These are phyloP conservation scores for Ustilago hordei DNA, from an alignment of 1,284 basidiomycete species.

Conservation along the genomic window DNA sequence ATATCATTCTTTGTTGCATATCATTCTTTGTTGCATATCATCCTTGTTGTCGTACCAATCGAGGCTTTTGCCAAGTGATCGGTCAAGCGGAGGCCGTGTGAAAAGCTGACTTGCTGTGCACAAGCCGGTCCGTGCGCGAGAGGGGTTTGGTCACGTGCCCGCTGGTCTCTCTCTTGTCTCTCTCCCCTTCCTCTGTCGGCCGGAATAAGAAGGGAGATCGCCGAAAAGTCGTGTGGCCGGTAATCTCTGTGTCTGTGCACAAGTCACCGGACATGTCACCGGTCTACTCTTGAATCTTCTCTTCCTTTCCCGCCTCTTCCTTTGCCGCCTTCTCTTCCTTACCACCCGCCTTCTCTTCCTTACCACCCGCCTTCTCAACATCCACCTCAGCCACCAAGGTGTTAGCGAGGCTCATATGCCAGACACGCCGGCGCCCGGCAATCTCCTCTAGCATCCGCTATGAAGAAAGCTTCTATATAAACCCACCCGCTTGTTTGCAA, in stretches of 20 bases:
- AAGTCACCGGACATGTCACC: conserved; percentile 39
- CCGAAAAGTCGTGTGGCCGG: conserved; percentile 25
- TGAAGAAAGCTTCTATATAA: conserved; percentile 22
- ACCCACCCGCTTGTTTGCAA: conserved; percentile 5
- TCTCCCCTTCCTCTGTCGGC: neutral
- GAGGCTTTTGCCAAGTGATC: no score
- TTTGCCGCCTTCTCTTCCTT: no score
- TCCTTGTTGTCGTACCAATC: neutral
- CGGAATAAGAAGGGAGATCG: neutral
- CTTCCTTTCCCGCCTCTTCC: neutral
- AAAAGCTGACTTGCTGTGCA: no score
- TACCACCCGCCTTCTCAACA: conserved; percentile 2
- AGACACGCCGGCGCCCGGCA: conserved; percentile 22
- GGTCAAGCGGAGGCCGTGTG: no score
- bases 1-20: neutral
- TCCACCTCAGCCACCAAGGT: neutral
- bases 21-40: neutral
- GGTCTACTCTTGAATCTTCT: conserved; percentile 13
- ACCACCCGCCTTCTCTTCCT: neutral
- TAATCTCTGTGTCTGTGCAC: conserved; percentile 8
- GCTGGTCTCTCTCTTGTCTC: neutral
- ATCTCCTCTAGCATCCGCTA: conserved; percentile 13
- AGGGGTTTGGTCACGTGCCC: neutral
- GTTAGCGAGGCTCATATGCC: no score
- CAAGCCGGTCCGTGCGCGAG: no score